Evolutionary conservation across 805 yeast species (phyloP).

Genomic region (Zygoascus biomembranicola): DNA sequence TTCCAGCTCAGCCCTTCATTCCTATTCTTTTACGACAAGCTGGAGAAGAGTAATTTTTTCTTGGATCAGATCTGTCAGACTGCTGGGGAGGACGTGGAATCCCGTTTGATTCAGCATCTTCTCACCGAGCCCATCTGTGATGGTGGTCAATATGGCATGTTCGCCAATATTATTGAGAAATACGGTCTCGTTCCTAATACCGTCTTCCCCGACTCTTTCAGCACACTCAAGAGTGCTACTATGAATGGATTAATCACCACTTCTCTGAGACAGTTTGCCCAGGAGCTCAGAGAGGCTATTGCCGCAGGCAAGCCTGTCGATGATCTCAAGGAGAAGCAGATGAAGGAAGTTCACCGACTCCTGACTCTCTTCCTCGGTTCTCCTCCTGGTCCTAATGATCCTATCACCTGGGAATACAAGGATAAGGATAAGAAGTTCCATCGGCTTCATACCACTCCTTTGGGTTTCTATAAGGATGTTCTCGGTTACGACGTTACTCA

Average conservation of each 20-base stretch:
- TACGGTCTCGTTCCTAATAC: slow-evolving; percentile 76
- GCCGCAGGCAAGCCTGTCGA: slow-evolving; percentile 32
- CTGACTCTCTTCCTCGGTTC: slow-evolving; percentile 64
- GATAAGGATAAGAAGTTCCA: slow-evolving; percentile 60
- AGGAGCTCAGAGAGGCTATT: slow-evolving; percentile 48
- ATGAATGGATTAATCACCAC: slow-evolving; percentile 59
- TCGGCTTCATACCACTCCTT: slow-evolving; percentile 49
- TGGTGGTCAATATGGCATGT: slow-evolving; percentile 88
- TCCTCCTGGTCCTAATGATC: slow-evolving; percentile 66
- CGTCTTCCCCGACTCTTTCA: slow-evolving; percentile 60
- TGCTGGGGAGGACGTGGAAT: slow-evolving; percentile 53
- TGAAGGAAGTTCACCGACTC: slow-evolving; percentile 56
- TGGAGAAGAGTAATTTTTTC: slow-evolving; percentile 77
- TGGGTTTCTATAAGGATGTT: slow-evolving; percentile 49
- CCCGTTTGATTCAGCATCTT: slow-evolving; percentile 60
- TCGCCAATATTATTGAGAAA: slow-evolving; percentile 64
- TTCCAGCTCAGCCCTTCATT: slow-evolving; percentile 74
- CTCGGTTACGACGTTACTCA: slow-evolving; percentile 44
- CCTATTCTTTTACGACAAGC: slow-evolving; percentile 75
- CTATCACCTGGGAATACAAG: slow-evolving; percentile 64
- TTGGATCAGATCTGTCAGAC: slow-evolving; percentile 71
- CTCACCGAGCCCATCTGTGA: slow-evolving; percentile 62
- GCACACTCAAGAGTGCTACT: slow-evolving; percentile 41
- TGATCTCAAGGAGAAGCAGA: slow-evolving; percentile 37
- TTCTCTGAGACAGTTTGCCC: slow-evolving; percentile 72